Conservation (phyloP, 2,329 filamentous ascomycete genomes). For the Epichloe glyceriae region DNA sequence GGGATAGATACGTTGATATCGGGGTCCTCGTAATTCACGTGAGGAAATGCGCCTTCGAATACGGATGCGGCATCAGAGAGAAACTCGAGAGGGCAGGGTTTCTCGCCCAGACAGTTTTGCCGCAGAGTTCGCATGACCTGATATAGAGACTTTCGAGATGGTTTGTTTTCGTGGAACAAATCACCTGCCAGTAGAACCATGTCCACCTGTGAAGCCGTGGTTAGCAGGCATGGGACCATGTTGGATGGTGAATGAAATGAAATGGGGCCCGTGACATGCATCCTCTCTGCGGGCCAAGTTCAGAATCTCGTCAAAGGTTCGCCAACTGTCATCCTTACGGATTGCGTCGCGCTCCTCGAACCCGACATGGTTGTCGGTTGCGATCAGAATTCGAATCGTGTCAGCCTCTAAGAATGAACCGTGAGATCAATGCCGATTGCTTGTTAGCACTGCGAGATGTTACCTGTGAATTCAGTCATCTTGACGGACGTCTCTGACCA, state of each 20-base stretch:
- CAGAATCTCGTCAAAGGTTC: constrained; percentile 91
- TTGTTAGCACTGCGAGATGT: neutral
- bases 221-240: neutral
- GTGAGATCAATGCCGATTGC: neutral
- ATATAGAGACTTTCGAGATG: constrained; percentile 88
- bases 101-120: constrained; percentile 88
- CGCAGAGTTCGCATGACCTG: constrained; percentile 93
- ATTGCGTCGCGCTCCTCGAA: constrained; percentile 88
- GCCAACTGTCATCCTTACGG: constrained; percentile 95
- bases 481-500: neutral
- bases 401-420: constrained; percentile 40
- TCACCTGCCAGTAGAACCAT: constrained; percentile 95
- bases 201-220: constrained; percentile 46
- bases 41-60: constrained; percentile 78
- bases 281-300: constrained; percentile 72
- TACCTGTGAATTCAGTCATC: constrained; percentile 7
- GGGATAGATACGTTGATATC: constrained; percentile 97
- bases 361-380: constrained; percentile 96
- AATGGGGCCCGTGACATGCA: constrained; percentile 27
- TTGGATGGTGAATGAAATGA: neutral
- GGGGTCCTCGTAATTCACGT: constrained; percentile 95
- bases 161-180: constrained; percentile 96
- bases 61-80: constrained; percentile 85
- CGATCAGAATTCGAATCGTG: constrained; percentile 85
- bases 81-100: constrained; percentile 89